A percentile compares a stretch with the other conserved stretches of the same genome.
Evolutionary conservation across 805 yeast genomes (phyloP).

Genomic region (Metschnikowia sp.): DNA sequence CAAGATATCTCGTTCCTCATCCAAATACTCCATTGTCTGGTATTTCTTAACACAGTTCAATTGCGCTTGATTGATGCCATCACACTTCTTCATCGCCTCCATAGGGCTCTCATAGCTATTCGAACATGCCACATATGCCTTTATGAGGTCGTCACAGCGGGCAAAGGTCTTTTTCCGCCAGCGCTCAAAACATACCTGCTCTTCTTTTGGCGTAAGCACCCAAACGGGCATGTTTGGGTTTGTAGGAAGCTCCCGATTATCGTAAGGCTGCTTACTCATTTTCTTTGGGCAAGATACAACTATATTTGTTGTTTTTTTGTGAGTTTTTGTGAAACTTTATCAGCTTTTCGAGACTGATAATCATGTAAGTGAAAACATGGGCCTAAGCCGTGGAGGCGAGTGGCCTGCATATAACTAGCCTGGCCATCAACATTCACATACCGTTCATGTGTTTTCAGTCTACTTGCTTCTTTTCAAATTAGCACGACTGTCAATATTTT

Average conservation of each 20-base stretch:
- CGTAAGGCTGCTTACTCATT: conserved; percentile 20
- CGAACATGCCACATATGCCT: conserved; percentile 64
- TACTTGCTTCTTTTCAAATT: no score
- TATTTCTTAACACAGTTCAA: conserved; percentile 58
- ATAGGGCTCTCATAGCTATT: conserved; percentile 52
- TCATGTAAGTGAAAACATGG: no score
- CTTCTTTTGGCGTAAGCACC: conserved; percentile 76
- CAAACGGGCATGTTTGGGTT: conserved; percentile 61
- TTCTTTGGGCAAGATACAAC: no score
- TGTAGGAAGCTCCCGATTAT: conserved; percentile 36
- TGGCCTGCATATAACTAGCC: no score
- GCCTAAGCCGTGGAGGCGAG: no score
- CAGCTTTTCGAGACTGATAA: no score
- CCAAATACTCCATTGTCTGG: conserved; percentile 63
- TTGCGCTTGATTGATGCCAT: conserved; percentile 54
- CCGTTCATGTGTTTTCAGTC: no score
- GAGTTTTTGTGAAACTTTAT: no score
- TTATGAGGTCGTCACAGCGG: conserved; percentile 62
- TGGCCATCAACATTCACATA: no score
- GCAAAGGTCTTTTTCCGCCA: conserved; percentile 67
- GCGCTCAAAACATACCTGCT: conserved; percentile 64
- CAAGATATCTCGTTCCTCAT: conserved; percentile 62
- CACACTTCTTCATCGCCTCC: conserved; percentile 65
- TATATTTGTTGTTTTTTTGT: no score
- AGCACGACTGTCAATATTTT: no score